Evolutionary conservation across 1,139 yeast genomes (phyloP).

Genomic region (Yamadazyma trypodendri): DNA sequence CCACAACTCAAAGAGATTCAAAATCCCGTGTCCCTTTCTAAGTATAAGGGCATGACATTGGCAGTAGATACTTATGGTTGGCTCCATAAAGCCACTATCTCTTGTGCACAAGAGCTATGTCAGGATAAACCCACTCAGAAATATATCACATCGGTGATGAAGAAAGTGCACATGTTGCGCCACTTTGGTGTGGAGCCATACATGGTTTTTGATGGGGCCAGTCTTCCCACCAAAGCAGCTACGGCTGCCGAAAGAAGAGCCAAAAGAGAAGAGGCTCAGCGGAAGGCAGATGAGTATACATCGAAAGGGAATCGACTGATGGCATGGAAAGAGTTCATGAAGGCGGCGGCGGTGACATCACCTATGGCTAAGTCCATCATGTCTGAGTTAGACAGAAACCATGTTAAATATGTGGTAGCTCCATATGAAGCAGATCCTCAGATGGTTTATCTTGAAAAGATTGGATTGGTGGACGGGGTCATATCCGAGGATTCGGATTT

Average conservation of each 20-base stretch:
- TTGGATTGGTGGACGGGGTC: constrained; percentile 78
- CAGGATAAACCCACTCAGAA: constrained; percentile 66
- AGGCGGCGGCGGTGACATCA: constrained; percentile 85
- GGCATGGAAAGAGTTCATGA: constrained; percentile 71
- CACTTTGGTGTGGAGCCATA: constrained; percentile 76
- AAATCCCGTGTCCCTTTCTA: constrained; percentile 52
- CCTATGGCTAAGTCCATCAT: constrained; percentile 88
- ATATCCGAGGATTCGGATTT: constrained; percentile 94
- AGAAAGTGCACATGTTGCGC: constrained; percentile 63
- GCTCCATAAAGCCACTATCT: constrained; percentile 83
- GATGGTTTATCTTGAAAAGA: constrained; percentile 81
- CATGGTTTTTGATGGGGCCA: constrained; percentile 92
- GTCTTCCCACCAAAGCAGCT: constrained; percentile 72
- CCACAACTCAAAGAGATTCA: constrained; percentile 75
- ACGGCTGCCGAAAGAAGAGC: constrained; percentile 67
- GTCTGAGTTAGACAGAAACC: constrained; percentile 59
- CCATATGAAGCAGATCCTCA: constrained; percentile 99
- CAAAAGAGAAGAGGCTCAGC: constrained; percentile 57
- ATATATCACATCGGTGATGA: constrained; percentile 60
- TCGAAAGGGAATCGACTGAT: constrained; percentile 51
- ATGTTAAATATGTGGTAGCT: constrained; percentile 79
- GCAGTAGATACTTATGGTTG: constrained; percentile 97
- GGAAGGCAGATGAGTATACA: constrained; percentile 51
- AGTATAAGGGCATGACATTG: constrained; percentile 70
- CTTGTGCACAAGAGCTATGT: constrained; percentile 85